phyloP scores from a whole-genome alignment of 140 eudicot species.

The Senecio squalidus region DNA sequence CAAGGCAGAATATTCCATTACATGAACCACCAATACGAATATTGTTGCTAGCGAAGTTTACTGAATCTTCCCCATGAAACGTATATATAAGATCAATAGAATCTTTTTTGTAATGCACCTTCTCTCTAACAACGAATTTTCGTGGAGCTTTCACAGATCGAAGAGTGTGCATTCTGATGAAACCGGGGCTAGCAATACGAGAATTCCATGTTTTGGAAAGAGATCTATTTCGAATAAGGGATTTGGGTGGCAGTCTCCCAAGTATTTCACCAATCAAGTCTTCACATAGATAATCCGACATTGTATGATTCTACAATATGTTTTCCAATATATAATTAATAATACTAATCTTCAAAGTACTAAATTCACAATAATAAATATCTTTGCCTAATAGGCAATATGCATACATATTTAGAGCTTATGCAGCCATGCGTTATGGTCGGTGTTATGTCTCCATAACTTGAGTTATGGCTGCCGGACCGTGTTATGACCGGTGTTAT shows the following conservation, averaged over 20 bases:
- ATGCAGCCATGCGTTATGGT: too few species aligned
- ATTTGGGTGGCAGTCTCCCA: background rate
- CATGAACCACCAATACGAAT: background rate
- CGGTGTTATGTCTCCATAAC: too few species aligned
- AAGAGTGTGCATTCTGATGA: background rate
- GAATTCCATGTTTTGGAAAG: background rate
- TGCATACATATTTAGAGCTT: too few species aligned
- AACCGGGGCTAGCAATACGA: background rate
- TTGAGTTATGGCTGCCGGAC: too few species aligned
- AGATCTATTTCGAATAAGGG: background rate
- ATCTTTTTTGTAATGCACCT: background rate
- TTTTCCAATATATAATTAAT: too few species aligned
- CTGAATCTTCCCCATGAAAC: conserved; percentile 18
- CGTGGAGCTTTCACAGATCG: background rate
- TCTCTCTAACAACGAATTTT: background rate
- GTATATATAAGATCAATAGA: background rate
- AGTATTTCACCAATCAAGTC: background rate
- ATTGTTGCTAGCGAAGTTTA: background rate
- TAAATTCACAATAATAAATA: too few species aligned
- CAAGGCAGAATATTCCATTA: background rate
- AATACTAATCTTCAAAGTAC: background rate
- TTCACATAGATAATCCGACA: background rate
- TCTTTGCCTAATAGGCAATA: too few species aligned
- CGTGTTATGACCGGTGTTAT: too few species aligned
- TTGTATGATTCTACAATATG: background rate